phyloP scores from a whole-genome alignment of 2,329 filamentous ascomycete species.

The Clonostachys rhizophaga region DNA sequence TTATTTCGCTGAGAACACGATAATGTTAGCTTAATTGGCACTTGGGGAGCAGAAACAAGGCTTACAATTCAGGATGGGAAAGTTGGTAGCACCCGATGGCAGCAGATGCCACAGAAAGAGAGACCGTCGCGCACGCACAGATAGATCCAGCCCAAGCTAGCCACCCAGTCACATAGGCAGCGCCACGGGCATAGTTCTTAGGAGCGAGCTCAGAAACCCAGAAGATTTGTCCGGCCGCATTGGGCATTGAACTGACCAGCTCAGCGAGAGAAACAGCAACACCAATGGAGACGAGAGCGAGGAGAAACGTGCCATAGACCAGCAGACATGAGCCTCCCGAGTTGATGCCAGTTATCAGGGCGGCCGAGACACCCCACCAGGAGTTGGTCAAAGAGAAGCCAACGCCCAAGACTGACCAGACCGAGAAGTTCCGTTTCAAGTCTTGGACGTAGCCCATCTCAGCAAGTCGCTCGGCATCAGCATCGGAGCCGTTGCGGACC shows the following conservation, averaged over 20 bases:
- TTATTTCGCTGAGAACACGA: conserved; percentile 14
- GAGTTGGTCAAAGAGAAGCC: conserved; percentile 45
- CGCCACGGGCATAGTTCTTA: conserved; percentile 3
- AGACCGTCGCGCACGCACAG: background rate
- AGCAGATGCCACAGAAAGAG: background rate
- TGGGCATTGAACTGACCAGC: conserved; percentile 17
- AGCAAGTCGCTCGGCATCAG: background rate
- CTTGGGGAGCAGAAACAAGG: background rate
- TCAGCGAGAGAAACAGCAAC: conserved; percentile 14
- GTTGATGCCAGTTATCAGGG: conserved; percentile 38
- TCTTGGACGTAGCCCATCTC: conserved; percentile 37
- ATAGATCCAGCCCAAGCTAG: conserved; percentile 4
- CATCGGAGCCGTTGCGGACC: background rate
- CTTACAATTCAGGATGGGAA: conserved; percentile 23
- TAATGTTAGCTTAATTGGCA: too few species aligned
- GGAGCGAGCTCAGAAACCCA: conserved; percentile 15
- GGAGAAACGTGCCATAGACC: conserved; percentile 45
- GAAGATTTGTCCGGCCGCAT: conserved; percentile 18
- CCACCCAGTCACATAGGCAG: conserved; percentile 17
- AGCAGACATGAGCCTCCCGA: conserved; percentile 41
- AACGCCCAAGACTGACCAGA: conserved; percentile 39
- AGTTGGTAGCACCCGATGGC: background rate
- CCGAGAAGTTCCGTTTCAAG: conserved; percentile 39
- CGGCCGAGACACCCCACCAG: conserved; percentile 39
- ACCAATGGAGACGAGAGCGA: conserved; percentile 23